Evolutionary conservation across 2,329 filamentous ascomycete species (phyloP).

Genomic region (Ascochyta lentis): DNA sequence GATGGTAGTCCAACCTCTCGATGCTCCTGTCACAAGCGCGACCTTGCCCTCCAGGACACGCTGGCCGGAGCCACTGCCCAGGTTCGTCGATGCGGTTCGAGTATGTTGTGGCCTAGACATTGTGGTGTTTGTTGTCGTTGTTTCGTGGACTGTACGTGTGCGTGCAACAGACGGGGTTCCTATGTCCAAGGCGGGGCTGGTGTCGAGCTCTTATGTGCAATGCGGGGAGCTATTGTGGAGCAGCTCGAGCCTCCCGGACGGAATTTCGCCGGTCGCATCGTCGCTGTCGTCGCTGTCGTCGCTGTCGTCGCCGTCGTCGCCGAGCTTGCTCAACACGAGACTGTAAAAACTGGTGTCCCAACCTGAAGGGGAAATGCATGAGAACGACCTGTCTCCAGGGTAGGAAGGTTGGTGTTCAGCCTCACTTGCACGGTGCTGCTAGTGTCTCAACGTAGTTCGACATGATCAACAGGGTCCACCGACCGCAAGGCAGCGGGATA

Average conservation of each 20-base stretch:
- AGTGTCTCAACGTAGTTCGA: slow-evolving; percentile 14
- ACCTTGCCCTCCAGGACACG: slow-evolving; percentile 71
- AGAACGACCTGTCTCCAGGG: slow-evolving; percentile 1
- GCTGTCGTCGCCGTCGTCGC: slow-evolving; percentile 14
- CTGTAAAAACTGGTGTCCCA: slow-evolving; percentile 4
- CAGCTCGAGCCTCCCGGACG: slow-evolving; percentile 13
- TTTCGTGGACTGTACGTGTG: background rate
- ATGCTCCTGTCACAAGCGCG: slow-evolving; percentile 79
- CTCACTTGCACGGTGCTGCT: slow-evolving; percentile 1
- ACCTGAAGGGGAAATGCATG: slow-evolving; percentile 7
- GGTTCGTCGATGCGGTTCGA: slow-evolving; percentile 51
- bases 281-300: slow-evolving; percentile 15
- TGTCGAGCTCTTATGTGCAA: slow-evolving; percentile 14
- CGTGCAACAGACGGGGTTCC: background rate
- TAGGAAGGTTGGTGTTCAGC: slow-evolving; percentile 11
- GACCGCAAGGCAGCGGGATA: background rate
- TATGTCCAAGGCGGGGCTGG: slow-evolving; percentile 7
- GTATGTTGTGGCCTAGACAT: slow-evolving; percentile 50
- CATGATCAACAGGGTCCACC: slow-evolving; percentile 18
- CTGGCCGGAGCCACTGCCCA: slow-evolving; percentile 36
- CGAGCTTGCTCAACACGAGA: slow-evolving; percentile 10
- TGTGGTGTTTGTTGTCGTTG: slow-evolving; percentile 9
- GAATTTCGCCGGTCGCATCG: slow-evolving; percentile 15
- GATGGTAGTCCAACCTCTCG: slow-evolving; percentile 63
- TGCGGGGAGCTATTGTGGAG: slow-evolving; percentile 20